Base-by-base conservation (phyloP, 1,284 basidiomycete genomes). In the Puccinia horiana region DNA sequence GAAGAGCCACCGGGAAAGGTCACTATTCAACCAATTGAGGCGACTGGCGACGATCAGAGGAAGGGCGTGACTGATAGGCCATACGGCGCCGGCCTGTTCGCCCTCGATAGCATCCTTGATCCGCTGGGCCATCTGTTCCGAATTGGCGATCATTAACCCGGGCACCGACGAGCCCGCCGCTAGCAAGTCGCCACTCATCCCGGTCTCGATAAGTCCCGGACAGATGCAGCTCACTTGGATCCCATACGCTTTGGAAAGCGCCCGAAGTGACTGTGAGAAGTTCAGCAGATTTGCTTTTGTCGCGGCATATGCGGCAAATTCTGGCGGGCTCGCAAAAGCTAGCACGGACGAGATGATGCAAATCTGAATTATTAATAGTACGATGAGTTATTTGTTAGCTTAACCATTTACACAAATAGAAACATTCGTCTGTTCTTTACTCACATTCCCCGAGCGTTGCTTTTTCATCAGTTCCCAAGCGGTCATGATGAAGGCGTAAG, bases 401-500 rank as follows among this genome's bases (percentile, higher is more conserved):
- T 26, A 56, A n/a, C n/a, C n/a, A n/a, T n/a, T n/a, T n/a, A n/a
- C n/a, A n/a, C n/a, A n/a, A n/a, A n/a, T n/a, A n/a, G 8, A 20
- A 26, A 56, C 5, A 5, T 26, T 56, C 54, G 29, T 56, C 23
- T 56, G 32, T 65, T 35, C 37, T n/a, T n/a, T n/a, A 73, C 47
- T 81, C 42, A 81, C 79, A 35, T 82, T 76, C 40, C 80, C 80
- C 65, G 40, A 26, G 23, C 40, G 61, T 69, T 82, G 72, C 47
- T 67, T 76, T 61, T 75, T 75, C 80, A 82, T 82, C 35, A 82
- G 47, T 49, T 82, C 80, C 80, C 80, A 82, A 52, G 72, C 42
- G 2, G 40, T 52, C 80, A 82, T 75, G 58, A 82, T 76, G 29
- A 82, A 82, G 16, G 80, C 63, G 44, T 75, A 75, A 67, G 61